Base-by-base conservation (phyloP, 108 stramenopile genomes). In the Schizochytrium sp. region DNA sequence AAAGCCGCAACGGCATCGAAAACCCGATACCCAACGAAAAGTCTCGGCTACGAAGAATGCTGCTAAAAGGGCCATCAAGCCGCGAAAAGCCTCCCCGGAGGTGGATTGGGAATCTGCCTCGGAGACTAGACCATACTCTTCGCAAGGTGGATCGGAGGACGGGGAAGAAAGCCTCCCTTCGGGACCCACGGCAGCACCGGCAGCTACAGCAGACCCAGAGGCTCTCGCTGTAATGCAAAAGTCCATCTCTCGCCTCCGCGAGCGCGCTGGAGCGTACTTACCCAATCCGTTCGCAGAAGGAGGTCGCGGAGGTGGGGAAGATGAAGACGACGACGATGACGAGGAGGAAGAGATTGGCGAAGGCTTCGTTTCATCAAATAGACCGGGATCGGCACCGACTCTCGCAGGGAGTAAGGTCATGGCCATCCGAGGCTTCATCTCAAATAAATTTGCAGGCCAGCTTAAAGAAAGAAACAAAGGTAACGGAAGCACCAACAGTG, bases 361-460 rank as follows among this genome's bases (percentile, higher is more conserved):
- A 5, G 47, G 28, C 47, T 17, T 5, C 76, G 15, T 10, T 1
- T n/a, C 50, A 17, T 38, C 47, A 7, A n/a, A n/a, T 5, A n/a
- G 53, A 53, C 53, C 76, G 50, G 76, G 53, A 10, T 83, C 76
- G 47, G 76, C 76, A 5, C 53, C 76, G 45, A 53, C 53, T 42
- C 5, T 55, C 15, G 76, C 76, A 13, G 53, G 76, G 47, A 83
- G 10, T 38, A 83, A 55, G 53, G 50, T 83, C 12, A 38, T 55
- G 50, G n/a, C 76, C 12, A 83, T 83, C 55, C 76, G 76, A 8
- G 76, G 28, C 40, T 83, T 83, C 76, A 83, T 83, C 76, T 83
- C 76, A 40, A 55, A 38, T 53, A 83, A 83, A 3, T 83, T 83
- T 42, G 76, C 50, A 38, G 47, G 50, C 53, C 76, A 83, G 28